A percentile compares a stretch with the other conserved stretches of the same genome.
These are phyloP conservation scores for Oehlia diaphana DNA, from an alignment of 192 early-diverging fungal species.

Conservation along the genomic window DNA sequence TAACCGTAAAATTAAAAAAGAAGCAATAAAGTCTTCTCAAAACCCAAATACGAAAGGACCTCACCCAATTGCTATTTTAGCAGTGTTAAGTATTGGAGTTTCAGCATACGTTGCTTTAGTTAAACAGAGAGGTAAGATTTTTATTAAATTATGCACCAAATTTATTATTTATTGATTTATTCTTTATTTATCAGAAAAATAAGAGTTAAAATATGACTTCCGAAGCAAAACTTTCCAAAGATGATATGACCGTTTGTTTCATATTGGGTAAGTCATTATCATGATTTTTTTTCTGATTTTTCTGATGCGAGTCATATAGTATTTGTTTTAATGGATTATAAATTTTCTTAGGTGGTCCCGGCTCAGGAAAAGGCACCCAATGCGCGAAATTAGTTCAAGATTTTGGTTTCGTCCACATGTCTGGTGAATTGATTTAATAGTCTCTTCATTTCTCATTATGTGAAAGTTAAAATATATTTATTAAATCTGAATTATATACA, in stretches of 20 bases:
- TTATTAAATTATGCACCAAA: not conserved
- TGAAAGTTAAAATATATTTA: not conserved
- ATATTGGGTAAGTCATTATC: constrained; percentile 21
- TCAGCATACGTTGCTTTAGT: not conserved
- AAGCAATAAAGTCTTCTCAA: constrained; percentile 5
- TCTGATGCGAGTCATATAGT: not conserved
- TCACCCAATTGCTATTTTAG: not conserved
- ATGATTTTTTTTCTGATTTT: not conserved
- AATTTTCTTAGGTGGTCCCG: constrained; percentile 61
- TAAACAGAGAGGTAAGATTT: not conserved
- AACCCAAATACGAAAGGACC: not conserved
- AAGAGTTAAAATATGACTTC: not conserved
- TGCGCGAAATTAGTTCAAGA: constrained; percentile 85
- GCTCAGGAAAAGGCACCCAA: constrained; percentile 96
- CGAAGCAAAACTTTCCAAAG: not conserved
- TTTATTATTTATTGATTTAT: too few species aligned
- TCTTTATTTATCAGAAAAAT: not conserved
- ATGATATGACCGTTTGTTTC: constrained; percentile 27
- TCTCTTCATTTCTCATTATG: not conserved
- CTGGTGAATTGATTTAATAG: constrained; percentile 51
- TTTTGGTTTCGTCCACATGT: constrained; percentile 93
- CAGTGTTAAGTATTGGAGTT: not conserved
- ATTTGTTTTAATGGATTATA: not conserved
- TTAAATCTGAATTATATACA: not conserved
- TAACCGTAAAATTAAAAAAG: not conserved